Base-by-base conservation (phyloP, 768 basidiomycete species). In the Hebeloma cylindrosporum region DNA sequence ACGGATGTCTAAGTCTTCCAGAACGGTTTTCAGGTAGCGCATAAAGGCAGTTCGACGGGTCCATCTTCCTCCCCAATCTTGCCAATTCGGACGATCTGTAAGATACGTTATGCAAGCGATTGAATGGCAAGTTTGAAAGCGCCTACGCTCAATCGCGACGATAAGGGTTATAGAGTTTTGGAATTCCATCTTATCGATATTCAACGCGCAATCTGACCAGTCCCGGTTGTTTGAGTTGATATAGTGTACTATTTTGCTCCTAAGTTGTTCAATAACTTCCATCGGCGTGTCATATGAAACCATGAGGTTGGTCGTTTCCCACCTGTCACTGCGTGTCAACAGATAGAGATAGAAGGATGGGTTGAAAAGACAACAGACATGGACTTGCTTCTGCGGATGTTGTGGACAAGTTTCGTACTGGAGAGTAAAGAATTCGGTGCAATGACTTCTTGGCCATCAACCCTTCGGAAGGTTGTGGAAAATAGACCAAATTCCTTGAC, bases 1-100 rank as follows among this genome's bases (percentile, higher is more conserved):
- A 22, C 68, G 69, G 44, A 91, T 65, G 54, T 87, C 84, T 37
- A 91, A 77, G 23, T 88, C 86, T 61, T 89, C 87, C 40, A 89
- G 66, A 10, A 82, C 59, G 4, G 68, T 75, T 65, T 86, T 88
- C 35, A 91, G 70, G 53, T 83, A 63, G 28, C 82, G 78, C 88
- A 90, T 89, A 62, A 90, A 86, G 17, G 65, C 70, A 8, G 79
- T 89, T 50, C 88, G 81, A 34, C 87, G 81, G 6, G 68, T 70
- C 87, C 85, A 88, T 45, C 87, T 72, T 14, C 79, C 88, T 36
- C 85, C 87, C 88, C 88, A 91, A 58, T 90, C 86, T 59, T 90
- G 88, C 88, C 88, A 91, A 58, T 88, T 88, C 27, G 82, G 75
- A 40, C 84, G 80, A 64, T 89, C 84, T 85, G 18, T 8, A 48